A percentile compares a stretch with the other conserved stretches of the same genome.
These are phyloP conservation scores for Metarhizium sp. DNA, from an alignment of 2,329 filamentous ascomycete genomes.

Conservation along the genomic window DNA sequence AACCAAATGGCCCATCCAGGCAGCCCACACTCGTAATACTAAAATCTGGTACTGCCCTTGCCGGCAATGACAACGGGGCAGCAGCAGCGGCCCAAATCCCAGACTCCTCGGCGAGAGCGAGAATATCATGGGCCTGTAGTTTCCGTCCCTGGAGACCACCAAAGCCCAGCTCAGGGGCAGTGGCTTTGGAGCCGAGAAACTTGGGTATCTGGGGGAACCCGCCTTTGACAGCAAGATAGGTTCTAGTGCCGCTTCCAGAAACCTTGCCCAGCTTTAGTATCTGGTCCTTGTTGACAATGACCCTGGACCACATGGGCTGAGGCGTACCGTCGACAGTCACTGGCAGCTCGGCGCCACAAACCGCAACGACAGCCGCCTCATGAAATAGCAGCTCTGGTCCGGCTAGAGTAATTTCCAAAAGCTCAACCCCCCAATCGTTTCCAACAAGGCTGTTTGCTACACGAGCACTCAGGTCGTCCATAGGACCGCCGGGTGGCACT, in stretches of 20 bases:
- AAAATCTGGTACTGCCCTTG: slow-evolving; percentile 5
- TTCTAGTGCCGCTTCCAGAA: slow-evolving; percentile 38
- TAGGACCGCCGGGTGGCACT: slow-evolving; percentile 49
- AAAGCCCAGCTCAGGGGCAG: slow-evolving; percentile 45
- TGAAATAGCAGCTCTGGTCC: slow-evolving; percentile 51
- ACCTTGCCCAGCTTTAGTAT: slow-evolving; percentile 44
- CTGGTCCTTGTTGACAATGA: slow-evolving; percentile 37
- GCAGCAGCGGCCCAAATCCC: not conserved
- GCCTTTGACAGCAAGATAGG: slow-evolving; percentile 45
- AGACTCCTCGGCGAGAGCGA: not conserved
- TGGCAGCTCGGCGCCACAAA: slow-evolving; percentile 47
- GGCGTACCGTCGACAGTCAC: slow-evolving; percentile 37
- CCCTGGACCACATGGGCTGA: slow-evolving; percentile 45
- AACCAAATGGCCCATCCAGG: slow-evolving; percentile 22
- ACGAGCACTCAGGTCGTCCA: slow-evolving; percentile 49
- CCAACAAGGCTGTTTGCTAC: slow-evolving; percentile 52
- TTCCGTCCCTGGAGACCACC: slow-evolving; percentile 51
- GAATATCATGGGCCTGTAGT: slow-evolving; percentile 29
- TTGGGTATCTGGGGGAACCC: slow-evolving; percentile 34
- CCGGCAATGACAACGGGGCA: slow-evolving; percentile 3
- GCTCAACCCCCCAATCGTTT: slow-evolving; percentile 40
- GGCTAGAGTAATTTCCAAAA: slow-evolving; percentile 49
- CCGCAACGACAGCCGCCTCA: slow-evolving; percentile 41
- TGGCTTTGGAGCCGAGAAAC: slow-evolving; percentile 51
- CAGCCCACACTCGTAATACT: slow-evolving; percentile 13